These are phyloP conservation scores for Planoprotostelium fungivorum DNA, from an alignment of 78 protist species.

Conservation along the genomic window DNA sequence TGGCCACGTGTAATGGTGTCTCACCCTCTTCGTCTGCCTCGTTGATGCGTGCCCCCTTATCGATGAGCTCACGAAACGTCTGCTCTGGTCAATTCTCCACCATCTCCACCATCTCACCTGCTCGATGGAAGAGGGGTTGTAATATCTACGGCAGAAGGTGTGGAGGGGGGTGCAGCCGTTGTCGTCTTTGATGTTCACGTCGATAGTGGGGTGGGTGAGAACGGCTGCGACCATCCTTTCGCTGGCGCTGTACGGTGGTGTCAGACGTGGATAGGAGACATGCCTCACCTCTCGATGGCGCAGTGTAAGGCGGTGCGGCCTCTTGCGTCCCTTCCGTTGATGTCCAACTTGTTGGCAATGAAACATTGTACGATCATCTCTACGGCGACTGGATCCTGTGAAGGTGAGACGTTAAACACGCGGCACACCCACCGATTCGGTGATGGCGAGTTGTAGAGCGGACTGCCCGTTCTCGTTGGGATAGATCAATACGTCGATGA, in stretches of 20 bases:
- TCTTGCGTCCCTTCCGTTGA: background rate
- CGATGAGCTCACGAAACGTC: slow-evolving; percentile 9
- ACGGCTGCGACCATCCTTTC: background rate
- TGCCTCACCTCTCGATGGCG: background rate
- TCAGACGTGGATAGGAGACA: background rate
- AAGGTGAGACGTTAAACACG: background rate
- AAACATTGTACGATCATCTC: background rate
- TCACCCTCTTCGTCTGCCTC: slow-evolving; percentile 55
- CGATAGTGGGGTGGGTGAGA: background rate
- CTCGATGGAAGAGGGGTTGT: background rate
- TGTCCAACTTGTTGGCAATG: background rate
- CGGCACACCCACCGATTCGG: background rate
- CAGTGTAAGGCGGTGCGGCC: background rate
- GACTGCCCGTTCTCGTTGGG: background rate
- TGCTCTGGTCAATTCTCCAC: slow-evolving; percentile 21
- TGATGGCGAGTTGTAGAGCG: background rate
- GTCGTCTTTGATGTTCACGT: slow-evolving; percentile 13
- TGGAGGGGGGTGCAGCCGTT: slow-evolving; percentile 69
- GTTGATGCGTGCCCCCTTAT: slow-evolving; percentile 50
- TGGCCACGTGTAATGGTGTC: slow-evolving; percentile 62
- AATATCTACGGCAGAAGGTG: slow-evolving; percentile 44
- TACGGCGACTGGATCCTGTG: background rate
- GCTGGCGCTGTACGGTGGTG: background rate
- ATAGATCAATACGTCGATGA: background rate
- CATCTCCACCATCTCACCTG: slow-evolving; percentile 32